Evolutionary conservation across 1,139 yeast genomes (phyloP).

Genomic region (Yamadazyma kanchanaburiensis): DNA sequence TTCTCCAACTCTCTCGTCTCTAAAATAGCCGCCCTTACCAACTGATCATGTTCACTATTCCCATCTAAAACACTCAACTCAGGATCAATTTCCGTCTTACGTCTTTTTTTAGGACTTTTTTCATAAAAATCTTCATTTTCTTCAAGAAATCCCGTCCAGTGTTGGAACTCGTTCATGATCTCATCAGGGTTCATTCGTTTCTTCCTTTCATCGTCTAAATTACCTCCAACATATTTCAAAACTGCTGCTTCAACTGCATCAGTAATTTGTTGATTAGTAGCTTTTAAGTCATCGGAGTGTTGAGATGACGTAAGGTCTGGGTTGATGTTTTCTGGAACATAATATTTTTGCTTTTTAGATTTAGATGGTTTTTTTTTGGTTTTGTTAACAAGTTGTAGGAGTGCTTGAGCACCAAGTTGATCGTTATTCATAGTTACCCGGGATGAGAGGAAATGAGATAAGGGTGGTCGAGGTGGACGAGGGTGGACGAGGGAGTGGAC

Average conservation of each 20-base stretch:
- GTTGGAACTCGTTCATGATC: conserved; percentile 44
- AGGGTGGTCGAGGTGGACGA: not conserved
- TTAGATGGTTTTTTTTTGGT: conserved; percentile 9
- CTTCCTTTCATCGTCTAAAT: conserved; percentile 30
- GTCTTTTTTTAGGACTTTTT: conserved; percentile 11
- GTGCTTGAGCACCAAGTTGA: conserved; percentile 46
- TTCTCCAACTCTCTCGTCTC: conserved; percentile 65
- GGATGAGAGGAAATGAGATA: conserved; percentile 6
- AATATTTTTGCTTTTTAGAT: too few relatives aligned
- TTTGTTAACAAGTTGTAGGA: conserved; percentile 39
- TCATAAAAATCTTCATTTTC: conserved; percentile 20
- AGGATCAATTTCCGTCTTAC: conserved; percentile 50
- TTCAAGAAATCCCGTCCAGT: conserved; percentile 52
- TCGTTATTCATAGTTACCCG: conserved; percentile 34
- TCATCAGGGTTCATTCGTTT: conserved; percentile 22
- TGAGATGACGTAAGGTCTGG: conserved; percentile 3
- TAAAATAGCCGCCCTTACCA: conserved; percentile 65
- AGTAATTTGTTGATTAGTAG: conserved; percentile 39
- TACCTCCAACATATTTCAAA: conserved; percentile 64
- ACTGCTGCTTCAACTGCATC: conserved; percentile 75
- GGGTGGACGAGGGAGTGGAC: not conserved
- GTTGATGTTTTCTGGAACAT: too few relatives aligned
- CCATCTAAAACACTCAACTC: conserved; percentile 51
- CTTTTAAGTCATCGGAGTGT: conserved; percentile 24
- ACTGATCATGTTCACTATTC: conserved; percentile 51